Evolutionary conservation across 2,329 filamentous ascomycete genomes (phyloP).

Genomic region (Fusarium equiseti): DNA sequence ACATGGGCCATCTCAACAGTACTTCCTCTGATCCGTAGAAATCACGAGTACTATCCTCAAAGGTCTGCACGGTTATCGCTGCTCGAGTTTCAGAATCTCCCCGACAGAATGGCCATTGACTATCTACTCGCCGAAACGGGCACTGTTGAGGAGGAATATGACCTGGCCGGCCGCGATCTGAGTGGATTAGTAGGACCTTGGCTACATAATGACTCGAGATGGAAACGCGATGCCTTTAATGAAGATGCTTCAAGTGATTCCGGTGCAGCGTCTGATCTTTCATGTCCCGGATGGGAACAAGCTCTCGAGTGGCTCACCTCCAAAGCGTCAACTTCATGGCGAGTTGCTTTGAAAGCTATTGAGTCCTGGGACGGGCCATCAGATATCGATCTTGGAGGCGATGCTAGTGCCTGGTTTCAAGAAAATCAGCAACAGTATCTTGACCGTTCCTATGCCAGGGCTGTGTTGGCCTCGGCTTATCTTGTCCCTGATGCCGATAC

Average conservation of each 20-base stretch:
- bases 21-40: constrained; percentile 75
- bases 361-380: constrained; percentile 79
- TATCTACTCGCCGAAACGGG: constrained; percentile 71
- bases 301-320: constrained; percentile 75
- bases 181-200: constrained; percentile 78
- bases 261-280: constrained; percentile 47
- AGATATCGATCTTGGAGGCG: constrained; percentile 76
- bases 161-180: constrained; percentile 71
- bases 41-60: constrained; percentile 76
- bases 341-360: constrained; percentile 70
- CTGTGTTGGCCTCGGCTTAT: constrained; percentile 76
- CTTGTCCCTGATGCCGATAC: constrained; percentile 69
- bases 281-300: constrained; percentile 75
- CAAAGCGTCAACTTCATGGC: constrained; percentile 71
- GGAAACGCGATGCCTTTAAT: constrained; percentile 52
- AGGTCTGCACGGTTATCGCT: constrained; percentile 64
- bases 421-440: constrained; percentile 71
- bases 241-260: constrained; percentile 40
- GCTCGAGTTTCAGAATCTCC: constrained; percentile 71
- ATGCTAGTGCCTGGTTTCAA: constrained; percentile 67
- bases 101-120: constrained; percentile 69
- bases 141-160: constrained; percentile 53
- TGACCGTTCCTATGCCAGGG: constrained; percentile 73
- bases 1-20: constrained; percentile 77
- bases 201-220: constrained; percentile 74